Base-by-base conservation (phyloP, 2,329 filamentous ascomycete genomes). In the Monosporascus cannonballus region DNA sequence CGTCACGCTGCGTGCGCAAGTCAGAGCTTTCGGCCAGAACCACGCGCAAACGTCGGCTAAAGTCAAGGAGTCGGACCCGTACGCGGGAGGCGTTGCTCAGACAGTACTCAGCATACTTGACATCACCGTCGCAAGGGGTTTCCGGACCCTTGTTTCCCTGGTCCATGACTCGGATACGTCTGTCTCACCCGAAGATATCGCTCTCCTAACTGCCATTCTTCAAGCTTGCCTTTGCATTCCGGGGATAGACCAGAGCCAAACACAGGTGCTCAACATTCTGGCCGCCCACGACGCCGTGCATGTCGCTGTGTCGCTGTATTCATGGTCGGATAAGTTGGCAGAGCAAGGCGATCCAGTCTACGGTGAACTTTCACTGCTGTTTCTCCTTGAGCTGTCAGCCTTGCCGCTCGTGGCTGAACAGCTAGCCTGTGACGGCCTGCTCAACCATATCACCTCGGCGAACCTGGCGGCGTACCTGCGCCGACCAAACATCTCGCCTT, bases 321-420 rank as follows among this genome's bases (percentile, higher is more conserved):
- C 91, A 0, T 99, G 94, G 94, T 84, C 93, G 4, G 91, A 97
- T 68, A 84, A 86, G 59, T 78, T 97, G 24, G 81, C 87, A 0
- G 79, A 87, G 37, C 81, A 87, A 52, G 84, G 85, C 27, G 93
- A 97, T 65, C 93, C 94, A 0, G 77, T 97, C 30, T 97, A 96
- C 68, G 94, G 92, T 58, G 92, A 96, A 66, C 81, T 96, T n/a
- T 89, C 89, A 62, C 80, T 96, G 41, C 79, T 92, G 25, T 95
- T 97, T 70, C 78, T 99, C 15, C 83, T 96, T 22, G 89, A 96
- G 60, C 79, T 99, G 14, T 96, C 92, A 1, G 86, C 83, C 15
- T 79, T 97, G 15, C 87, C 89, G 0, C 72, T 83, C 18, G 79
- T 97, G 49, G 93, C 94, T 3, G 93, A 97, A 67, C 88, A 94